Conservation (phyloP, 148 eudicot genomes). For the Silene uniflora region DNA sequence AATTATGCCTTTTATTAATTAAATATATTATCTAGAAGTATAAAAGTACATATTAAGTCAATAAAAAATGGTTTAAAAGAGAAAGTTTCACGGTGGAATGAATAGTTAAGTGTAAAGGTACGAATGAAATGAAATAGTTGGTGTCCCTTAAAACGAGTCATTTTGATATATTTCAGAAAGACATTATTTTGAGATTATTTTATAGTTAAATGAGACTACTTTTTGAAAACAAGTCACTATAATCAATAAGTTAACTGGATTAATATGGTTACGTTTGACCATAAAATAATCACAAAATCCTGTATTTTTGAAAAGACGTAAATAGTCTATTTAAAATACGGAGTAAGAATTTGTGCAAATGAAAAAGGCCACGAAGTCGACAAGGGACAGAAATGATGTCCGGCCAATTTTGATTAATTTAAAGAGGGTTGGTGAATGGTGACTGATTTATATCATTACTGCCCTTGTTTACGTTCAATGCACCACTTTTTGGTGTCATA, state of each 20-base stretch:
- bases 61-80: neutral
- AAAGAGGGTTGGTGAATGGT: neutral
- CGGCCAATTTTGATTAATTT: conserved; percentile 2
- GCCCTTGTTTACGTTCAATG: neutral
- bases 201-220: too few species aligned
- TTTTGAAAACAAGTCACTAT: too few species aligned
- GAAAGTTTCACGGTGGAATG: neutral
- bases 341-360: too few species aligned
- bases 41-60: neutral
- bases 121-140: too few species aligned
- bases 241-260: too few species aligned
- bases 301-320: too few species aligned
- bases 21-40: neutral
- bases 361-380: neutral
- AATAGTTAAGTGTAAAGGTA: neutral
- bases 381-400: conserved; percentile 5
- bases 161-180: too few species aligned
- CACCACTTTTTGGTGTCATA: neutral
- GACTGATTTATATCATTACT: neutral
- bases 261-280: too few species aligned
- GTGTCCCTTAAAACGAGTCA: too few species aligned
- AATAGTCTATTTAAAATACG: too few species aligned
- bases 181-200: too few species aligned
- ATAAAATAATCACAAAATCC: too few species aligned
- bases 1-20: neutral